phyloP scores from a whole-genome alignment of 106 monocot species.

The Apostasia ramifera region DNA sequence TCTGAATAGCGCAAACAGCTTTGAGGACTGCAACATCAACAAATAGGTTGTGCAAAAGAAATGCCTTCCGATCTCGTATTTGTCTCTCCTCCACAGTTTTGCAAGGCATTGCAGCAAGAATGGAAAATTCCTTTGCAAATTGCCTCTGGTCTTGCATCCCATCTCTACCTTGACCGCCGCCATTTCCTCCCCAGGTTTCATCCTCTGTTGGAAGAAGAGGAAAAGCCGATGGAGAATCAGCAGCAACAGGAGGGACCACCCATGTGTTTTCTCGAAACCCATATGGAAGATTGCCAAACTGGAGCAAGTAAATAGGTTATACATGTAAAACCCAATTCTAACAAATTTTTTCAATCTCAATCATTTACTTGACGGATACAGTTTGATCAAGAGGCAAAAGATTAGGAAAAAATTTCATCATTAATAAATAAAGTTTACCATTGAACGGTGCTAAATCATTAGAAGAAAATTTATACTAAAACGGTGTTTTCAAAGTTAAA shows the following conservation, averaged over 20 bases:
- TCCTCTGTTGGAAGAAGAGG: slow-evolving; percentile 81
- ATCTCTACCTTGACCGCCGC: slow-evolving; percentile 84
- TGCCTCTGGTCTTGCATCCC: slow-evolving; percentile 56
- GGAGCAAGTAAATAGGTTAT: slow-evolving; percentile 1
- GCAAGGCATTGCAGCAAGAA: slow-evolving; percentile 77
- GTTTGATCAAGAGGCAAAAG: too few species aligned
- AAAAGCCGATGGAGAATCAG: slow-evolving; percentile 56
- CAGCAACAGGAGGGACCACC: slow-evolving; percentile 73
- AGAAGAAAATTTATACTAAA: too few species aligned
- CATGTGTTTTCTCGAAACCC: slow-evolving; percentile 98
- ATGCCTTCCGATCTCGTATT: slow-evolving; percentile 80
- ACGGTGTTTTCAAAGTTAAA: background rate
- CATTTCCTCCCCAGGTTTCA: slow-evolving; percentile 79
- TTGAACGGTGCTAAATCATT: too few species aligned
- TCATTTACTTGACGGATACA: too few species aligned
- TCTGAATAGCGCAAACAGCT: slow-evolving; percentile 56
- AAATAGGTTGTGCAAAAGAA: slow-evolving; percentile 84
- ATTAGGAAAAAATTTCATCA: too few species aligned
- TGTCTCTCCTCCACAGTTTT: slow-evolving; percentile 92
- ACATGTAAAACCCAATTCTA: too few species aligned
- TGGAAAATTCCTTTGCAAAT: slow-evolving; percentile 72
- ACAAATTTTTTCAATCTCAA: too few species aligned
- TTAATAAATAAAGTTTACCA: too few species aligned
- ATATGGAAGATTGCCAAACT: slow-evolving; percentile 99
- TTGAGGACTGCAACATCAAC: slow-evolving; percentile 80